A percentile compares a stretch with the other conserved stretches of the same genome.
Conservation (phyloP, 2,329 filamentous ascomycete genomes). For the Geosmithia flava region DNA sequence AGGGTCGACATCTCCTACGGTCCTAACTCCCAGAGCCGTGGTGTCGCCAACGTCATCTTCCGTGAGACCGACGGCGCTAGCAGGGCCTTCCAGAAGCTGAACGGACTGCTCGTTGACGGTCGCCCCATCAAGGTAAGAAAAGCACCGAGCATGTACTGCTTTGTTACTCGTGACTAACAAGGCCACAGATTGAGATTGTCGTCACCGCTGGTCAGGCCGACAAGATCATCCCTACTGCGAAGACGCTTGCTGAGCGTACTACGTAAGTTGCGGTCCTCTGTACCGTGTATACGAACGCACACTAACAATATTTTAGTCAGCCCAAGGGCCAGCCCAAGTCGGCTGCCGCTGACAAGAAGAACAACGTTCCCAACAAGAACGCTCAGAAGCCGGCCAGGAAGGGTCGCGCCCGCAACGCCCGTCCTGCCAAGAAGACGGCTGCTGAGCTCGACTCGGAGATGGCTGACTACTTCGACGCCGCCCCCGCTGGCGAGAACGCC, state of each 20-base stretch:
- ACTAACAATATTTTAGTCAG: constrained; percentile 13
- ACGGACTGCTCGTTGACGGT: constrained; percentile 82
- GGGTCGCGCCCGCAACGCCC: constrained; percentile 46
- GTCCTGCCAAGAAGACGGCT: constrained; percentile 73
- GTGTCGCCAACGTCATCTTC: constrained; percentile 85
- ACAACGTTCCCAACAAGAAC: constrained; percentile 14
- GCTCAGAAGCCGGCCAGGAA: constrained; percentile 33
- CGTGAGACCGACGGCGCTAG: constrained; percentile 66
- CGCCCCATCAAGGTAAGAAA: constrained; percentile 76
- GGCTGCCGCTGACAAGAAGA: constrained; percentile 59
- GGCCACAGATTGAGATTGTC: constrained; percentile 71
- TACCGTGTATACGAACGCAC: background rate
- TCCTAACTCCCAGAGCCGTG: constrained; percentile 81
- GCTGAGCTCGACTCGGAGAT: constrained; percentile 97
- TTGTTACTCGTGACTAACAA: constrained; percentile 10
- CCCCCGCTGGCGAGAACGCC: constrained; percentile 29
- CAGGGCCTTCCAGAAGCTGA: constrained; percentile 72
- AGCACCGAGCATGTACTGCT: constrained; percentile 8
- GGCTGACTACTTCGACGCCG: constrained; percentile 75
- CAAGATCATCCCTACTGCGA: constrained; percentile 49
- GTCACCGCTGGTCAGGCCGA: constrained; percentile 65
- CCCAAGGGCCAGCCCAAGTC: constrained; percentile 71
- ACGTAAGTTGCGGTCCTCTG: constrained; percentile 31
- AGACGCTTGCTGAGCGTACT: constrained; percentile 74
- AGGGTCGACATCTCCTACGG: constrained; percentile 86